Conservation (phyloP, 2,329 filamentous ascomycete species). For the Septoria petroselini region DNA sequence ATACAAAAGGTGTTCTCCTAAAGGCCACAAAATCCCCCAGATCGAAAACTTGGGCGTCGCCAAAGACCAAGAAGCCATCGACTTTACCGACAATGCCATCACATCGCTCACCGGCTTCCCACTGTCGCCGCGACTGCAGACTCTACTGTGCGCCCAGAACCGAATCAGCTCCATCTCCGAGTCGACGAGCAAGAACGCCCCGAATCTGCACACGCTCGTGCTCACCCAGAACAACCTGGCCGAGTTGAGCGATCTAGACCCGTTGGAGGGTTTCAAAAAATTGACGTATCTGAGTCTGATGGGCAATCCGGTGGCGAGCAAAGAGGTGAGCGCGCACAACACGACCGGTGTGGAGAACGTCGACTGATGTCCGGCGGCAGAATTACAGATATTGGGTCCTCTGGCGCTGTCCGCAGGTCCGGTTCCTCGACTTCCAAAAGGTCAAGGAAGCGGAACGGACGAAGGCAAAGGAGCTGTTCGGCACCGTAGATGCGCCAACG, state of each 20-base stretch:
- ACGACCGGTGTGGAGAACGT: background rate
- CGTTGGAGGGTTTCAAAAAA: slow-evolving; percentile 64
- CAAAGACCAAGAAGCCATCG: slow-evolving; percentile 91
- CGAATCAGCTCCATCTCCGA: slow-evolving; percentile 79
- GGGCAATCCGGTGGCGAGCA: slow-evolving; percentile 87
- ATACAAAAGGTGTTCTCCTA: slow-evolving; percentile 43
- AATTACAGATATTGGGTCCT: slow-evolving; percentile 91
- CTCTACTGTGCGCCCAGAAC: slow-evolving; percentile 85
- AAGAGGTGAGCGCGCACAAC: slow-evolving; percentile 67
- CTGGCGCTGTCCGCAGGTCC: slow-evolving; percentile 77
- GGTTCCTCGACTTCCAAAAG: slow-evolving; percentile 90
- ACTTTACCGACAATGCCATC: slow-evolving; percentile 98
- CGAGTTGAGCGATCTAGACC: slow-evolving; percentile 84
- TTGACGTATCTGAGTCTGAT: slow-evolving; percentile 77
- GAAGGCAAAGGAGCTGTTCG: slow-evolving; percentile 77
- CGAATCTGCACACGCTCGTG: slow-evolving; percentile 77
- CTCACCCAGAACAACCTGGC: slow-evolving; percentile 77
- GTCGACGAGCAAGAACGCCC: slow-evolving; percentile 69
- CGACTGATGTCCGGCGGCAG: slow-evolving; percentile 46
- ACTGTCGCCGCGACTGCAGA: slow-evolving; percentile 80
- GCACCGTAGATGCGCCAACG: slow-evolving; percentile 67
- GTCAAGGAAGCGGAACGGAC: slow-evolving; percentile 82
- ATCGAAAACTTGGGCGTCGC: slow-evolving; percentile 98
- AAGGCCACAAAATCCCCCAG: slow-evolving; percentile 95
- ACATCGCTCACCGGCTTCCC: slow-evolving; percentile 87